Evolutionary conservation across 116 monocot species (phyloP), one percentile per base, ranked within the genome.

Genomic region (Iris pallida): DNA sequence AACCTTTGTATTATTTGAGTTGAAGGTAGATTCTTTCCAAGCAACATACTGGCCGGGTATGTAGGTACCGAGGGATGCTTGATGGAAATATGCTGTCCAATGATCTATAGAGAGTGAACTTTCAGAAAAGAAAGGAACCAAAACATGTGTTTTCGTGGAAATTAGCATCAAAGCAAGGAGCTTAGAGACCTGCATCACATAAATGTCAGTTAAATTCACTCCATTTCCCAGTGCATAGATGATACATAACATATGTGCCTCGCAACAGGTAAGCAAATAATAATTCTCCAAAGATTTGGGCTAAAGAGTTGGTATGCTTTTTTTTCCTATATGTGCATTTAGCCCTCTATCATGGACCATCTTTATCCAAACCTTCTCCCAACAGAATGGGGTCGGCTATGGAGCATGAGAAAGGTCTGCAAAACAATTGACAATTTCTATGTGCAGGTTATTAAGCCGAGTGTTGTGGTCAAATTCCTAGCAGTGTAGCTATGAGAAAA

Each of bases 61-160:
- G 73, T 62, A 67, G 52, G 84, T 76, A 61, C 94, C 84, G 53
- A 94, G 56, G 54, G 94, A 94, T 18, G 83, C 85, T 85, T 94
- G 94, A 79, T 94, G 94, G 47, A 94, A 94, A 70, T 76, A 94
- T 45, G 90, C 82, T 79, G 87, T 85, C 90, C 87, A 94, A 57
- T 90, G 90, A 63, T 67, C 74, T 18, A 73, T 54, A 66, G 85
- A 85, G 40, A 85, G 79, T 68, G 76, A 61, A 13, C 66, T 73
- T 19, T 68, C 55, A 46, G 71, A 70, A 73, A 14, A 64, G 42
- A 74, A 61, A 71, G 79, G 81, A 44, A 73, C 20, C 20, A 76
- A 17, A 71, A 75, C 59, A 16, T 66, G 64, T 53, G 67, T 65
- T 45, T 83, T 43, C 7, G 81, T 83, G 14, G 86, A 81, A 65